phyloP scores from a whole-genome alignment of 495 filamentous ascomycete species.

The Xylaria acuta region DNA sequence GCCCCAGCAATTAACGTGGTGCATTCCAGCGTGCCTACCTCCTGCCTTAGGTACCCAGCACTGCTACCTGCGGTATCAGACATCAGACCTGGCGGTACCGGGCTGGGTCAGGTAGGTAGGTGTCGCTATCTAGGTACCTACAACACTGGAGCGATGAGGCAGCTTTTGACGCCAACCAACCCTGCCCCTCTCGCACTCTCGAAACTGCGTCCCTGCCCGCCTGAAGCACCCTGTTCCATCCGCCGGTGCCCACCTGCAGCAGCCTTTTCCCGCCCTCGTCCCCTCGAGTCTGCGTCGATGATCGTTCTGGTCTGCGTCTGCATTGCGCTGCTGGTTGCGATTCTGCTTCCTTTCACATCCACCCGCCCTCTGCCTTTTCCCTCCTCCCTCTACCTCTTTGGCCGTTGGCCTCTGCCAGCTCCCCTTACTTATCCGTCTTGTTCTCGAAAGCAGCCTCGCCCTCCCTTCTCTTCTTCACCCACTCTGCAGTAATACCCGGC shows the following conservation, averaged over 20 bases:
- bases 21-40: conserved; percentile 4
- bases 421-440: conserved; percentile 15
- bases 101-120: conserved; percentile 5
- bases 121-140: neutral
- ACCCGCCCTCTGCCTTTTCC: neutral
- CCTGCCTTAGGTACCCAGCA: neutral
- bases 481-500: neutral
- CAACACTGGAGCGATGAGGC: conserved; percentile 12
- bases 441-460: conserved; percentile 35
- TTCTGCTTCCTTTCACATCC: conserved; percentile 9
- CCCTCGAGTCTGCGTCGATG: neutral
- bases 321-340: neutral
- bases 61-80: neutral
- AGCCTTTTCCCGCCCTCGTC: conserved; percentile 29
- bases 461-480: conserved; percentile 20
- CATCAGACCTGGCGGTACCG: neutral
- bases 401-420: conserved; percentile 15
- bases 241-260: conserved; percentile 32
- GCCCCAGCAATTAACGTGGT: conserved; percentile 17
- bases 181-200: conserved; percentile 40
- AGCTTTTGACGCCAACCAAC: conserved; percentile 35
- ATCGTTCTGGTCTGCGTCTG: neutral
- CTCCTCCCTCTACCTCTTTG: neutral
- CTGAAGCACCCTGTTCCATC: conserved; percentile 33
- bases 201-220: conserved; percentile 34